phyloP scores from a whole-genome alignment of 2,329 filamentous ascomycete genomes.

The Fusarium nanum region DNA sequence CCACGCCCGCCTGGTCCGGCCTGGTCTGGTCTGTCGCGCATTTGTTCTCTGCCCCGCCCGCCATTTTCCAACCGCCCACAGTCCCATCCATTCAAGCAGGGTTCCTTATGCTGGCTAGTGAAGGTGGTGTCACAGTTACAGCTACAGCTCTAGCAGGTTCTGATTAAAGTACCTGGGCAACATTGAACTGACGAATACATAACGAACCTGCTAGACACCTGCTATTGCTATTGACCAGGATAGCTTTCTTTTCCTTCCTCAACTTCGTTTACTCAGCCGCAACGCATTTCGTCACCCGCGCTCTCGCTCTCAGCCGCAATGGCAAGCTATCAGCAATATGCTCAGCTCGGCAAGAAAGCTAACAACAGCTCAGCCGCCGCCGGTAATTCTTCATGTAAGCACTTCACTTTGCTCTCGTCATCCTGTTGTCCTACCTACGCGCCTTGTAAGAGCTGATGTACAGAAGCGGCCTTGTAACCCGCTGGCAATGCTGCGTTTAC shows the following conservation, averaged over 20 bases:
- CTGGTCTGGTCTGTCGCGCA: neutral
- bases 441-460: conserved; percentile 43
- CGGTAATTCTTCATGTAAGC: conserved; percentile 32
- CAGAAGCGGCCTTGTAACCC: conserved; percentile 32
- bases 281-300: conserved; percentile 7
- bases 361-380: conserved; percentile 40
- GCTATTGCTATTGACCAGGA: neutral
- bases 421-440: conserved; percentile 5
- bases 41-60: conserved; percentile 15
- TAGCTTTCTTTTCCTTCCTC: conserved; percentile 1
- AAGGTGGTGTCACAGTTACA: conserved; percentile 33
- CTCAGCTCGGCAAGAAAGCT: conserved; percentile 43
- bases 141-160: conserved; percentile 14
- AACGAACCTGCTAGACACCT: conserved; percentile 24
- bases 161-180: conserved; percentile 3
- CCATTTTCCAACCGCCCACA: conserved; percentile 18
- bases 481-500: conserved; percentile 21
- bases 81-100: conserved; percentile 10
- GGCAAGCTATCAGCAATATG: conserved; percentile 47
- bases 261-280: conserved; percentile 1
- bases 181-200: conserved; percentile 33
- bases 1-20: conserved; percentile 6
- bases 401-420: conserved; percentile 32
- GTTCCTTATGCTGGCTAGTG: conserved; percentile 35
- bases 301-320: conserved; percentile 30